These are phyloP conservation scores for Porphyridium purpureum DNA, from an alignment of 23 red algal species.

Conservation along the genomic window DNA sequence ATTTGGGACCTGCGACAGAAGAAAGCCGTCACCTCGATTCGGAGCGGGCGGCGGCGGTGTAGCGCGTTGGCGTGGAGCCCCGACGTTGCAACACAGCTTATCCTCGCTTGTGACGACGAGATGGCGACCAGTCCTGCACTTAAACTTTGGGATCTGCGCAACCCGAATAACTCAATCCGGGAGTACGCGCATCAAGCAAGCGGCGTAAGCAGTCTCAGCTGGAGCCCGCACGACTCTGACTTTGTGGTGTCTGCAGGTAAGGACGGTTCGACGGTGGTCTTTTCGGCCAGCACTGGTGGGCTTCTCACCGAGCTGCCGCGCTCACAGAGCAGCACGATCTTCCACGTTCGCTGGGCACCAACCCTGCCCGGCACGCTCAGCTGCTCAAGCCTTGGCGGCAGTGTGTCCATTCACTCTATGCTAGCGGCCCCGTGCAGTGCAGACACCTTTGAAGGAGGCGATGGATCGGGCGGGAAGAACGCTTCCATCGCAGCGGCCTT, in stretches of 20 bases:
- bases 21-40: conserved; percentile 57
- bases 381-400: conserved; percentile 24
- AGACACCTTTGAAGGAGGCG: no score
- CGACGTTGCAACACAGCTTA: conserved; percentile 68
- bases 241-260: conserved; percentile 45
- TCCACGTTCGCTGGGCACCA: conserved; percentile 65
- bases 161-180: conserved; percentile 36
- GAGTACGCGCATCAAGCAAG: conserved; percentile 26
- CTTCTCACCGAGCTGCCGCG: conserved; percentile 44
- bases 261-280: conserved; percentile 46
- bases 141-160: conserved; percentile 84
- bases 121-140: conserved; percentile 25
- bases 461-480: conserved; percentile 34
- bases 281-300: conserved; percentile 37
- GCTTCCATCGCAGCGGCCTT: conserved; percentile 38
- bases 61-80: conserved; percentile 72
- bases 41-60: conserved; percentile 38
- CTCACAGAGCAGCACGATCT: conserved; percentile 48
- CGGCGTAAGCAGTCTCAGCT: conserved; percentile 43
- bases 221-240: conserved; percentile 76
- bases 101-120: conserved; percentile 66
- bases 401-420: conserved; percentile 44
- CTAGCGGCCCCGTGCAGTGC: conserved; percentile 25
- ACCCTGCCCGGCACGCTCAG: conserved; percentile 47
- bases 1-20: conserved; percentile 89